Conservation (phyloP, 768 basidiomycete species). For the Dendrothele bispora region DNA sequence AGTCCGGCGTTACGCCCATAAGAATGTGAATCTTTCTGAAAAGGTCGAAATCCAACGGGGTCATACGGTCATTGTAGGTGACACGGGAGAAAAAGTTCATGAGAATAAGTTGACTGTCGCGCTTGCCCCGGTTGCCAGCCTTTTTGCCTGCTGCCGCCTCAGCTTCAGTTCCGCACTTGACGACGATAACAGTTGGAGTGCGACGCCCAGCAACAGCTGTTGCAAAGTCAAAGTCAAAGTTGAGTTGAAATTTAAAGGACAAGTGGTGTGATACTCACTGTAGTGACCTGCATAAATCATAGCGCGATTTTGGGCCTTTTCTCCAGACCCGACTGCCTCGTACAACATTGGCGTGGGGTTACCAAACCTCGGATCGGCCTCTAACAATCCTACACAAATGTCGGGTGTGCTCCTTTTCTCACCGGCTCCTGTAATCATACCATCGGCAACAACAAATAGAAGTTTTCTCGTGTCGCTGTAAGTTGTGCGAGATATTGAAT, state of each 20-base stretch:
- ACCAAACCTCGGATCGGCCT: constrained; percentile 93
- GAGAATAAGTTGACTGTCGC: constrained; percentile 96
- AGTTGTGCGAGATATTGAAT: constrained; percentile 86
- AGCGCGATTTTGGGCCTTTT: constrained; percentile 89
- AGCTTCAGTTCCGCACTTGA: constrained; percentile 92
- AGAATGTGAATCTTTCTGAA: constrained; percentile 95
- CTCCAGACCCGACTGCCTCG: constrained; percentile 83
- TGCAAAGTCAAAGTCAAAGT: constrained; percentile 5
- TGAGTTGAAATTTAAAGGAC: constrained; percentile 1
- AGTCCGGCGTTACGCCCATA: constrained; percentile 99
- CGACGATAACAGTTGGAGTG: constrained; percentile 91
- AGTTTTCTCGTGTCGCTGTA: constrained; percentile 94
- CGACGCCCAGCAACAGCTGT: constrained; percentile 81
- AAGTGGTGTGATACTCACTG: constrained; percentile 67
- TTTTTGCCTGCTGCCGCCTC: constrained; percentile 87
- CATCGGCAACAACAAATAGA: constrained; percentile 93
- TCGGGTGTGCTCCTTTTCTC: constrained; percentile 97
- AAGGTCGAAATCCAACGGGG: constrained; percentile 94
- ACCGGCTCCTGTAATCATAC: constrained; percentile 97
- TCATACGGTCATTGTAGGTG: constrained; percentile 99
- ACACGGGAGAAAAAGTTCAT: constrained; percentile 99
- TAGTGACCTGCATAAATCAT: constrained; percentile 99
- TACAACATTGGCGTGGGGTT: constrained; percentile 96
- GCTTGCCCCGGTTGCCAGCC: constrained; percentile 97
- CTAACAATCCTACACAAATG: constrained; percentile 88